Conservation (phyloP, 768 basidiomycete species). For the Trametes maxima region DNA sequence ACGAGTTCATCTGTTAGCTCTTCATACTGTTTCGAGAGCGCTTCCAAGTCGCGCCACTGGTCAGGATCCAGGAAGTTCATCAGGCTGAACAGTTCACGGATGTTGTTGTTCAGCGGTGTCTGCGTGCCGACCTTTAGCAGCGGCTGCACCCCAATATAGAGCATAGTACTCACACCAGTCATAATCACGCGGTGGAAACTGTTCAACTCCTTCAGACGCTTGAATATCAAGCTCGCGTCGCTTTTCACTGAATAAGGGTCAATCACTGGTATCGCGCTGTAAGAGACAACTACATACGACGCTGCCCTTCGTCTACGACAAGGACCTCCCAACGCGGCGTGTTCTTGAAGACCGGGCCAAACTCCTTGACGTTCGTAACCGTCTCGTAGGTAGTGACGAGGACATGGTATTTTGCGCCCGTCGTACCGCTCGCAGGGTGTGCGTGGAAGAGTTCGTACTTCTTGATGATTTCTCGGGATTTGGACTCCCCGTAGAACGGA, state of each 20-base stretch:
- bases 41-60: constrained; percentile 76
- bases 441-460: constrained; percentile 78
- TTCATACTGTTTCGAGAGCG: constrained; percentile 71
- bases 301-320: constrained; percentile 91
- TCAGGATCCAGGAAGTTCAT: constrained; percentile 91
- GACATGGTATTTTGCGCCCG: constrained; percentile 78
- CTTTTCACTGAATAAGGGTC: constrained; percentile 66
- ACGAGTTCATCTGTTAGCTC: constrained; percentile 80
- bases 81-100: constrained; percentile 93
- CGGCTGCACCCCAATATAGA: neutral
- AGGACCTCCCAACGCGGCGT: constrained; percentile 94
- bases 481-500: constrained; percentile 82
- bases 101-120: constrained; percentile 97
- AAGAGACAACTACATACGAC: constrained; percentile 54
- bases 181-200: constrained; percentile 81
- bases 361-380: constrained; percentile 70
- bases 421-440: constrained; percentile 39
- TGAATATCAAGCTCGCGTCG: constrained; percentile 78
- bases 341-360: constrained; percentile 71
- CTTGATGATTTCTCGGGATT: constrained; percentile 78
- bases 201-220: constrained; percentile 77
- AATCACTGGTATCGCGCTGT: neutral
- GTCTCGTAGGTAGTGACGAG: constrained; percentile 93
- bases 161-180: constrained; percentile 65
- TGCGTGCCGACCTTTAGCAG: constrained; percentile 28